These are phyloP conservation scores for Artomyces pyxidatus DNA, from an alignment of 768 basidiomycete genomes.

Conservation along the genomic window DNA sequence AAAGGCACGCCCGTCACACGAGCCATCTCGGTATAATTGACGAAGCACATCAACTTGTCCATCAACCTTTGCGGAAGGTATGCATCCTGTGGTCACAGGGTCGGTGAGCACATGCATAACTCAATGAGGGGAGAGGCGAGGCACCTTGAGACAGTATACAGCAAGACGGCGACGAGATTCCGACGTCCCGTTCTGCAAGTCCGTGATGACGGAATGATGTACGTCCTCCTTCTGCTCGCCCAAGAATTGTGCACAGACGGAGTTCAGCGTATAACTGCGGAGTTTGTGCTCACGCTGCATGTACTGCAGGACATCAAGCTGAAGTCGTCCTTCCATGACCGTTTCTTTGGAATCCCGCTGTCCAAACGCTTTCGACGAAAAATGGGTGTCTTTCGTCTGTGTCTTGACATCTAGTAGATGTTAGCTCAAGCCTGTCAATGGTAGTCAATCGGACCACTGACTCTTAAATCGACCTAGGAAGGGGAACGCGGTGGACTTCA, in stretches of 20 bases:
- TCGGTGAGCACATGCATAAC: neutral
- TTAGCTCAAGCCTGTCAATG: neutral
- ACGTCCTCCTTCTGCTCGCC: constrained; percentile 99
- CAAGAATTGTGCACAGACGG: constrained; percentile 95
- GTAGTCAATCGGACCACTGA: neutral
- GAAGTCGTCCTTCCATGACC: constrained; percentile 81
- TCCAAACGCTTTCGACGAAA: constrained; percentile 96
- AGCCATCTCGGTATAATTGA: constrained; percentile 99
- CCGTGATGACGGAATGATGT: constrained; percentile 96
- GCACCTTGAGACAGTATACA: constrained; percentile 94
- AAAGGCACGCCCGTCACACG: constrained; percentile 99
- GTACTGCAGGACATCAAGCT: constrained; percentile 92
- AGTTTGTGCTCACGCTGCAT: constrained; percentile 99
- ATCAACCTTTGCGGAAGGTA: constrained; percentile 94
- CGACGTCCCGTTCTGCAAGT: constrained; percentile 92
- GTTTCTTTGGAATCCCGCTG: constrained; percentile 96
- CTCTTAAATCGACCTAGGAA: constrained; percentile 47
- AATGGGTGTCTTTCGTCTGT: constrained; percentile 88
- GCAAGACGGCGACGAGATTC: constrained; percentile 90
- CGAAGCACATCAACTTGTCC: constrained; percentile 98
- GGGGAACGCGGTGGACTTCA: constrained; percentile 64
- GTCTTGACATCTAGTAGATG: constrained; percentile 55
- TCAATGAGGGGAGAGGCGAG: constrained; percentile 3
- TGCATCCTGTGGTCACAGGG: constrained; percentile 59
- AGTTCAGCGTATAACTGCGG: constrained; percentile 94